Conservation (phyloP, 345 rosid species). For the Chamaenerion angustifolium region DNA sequence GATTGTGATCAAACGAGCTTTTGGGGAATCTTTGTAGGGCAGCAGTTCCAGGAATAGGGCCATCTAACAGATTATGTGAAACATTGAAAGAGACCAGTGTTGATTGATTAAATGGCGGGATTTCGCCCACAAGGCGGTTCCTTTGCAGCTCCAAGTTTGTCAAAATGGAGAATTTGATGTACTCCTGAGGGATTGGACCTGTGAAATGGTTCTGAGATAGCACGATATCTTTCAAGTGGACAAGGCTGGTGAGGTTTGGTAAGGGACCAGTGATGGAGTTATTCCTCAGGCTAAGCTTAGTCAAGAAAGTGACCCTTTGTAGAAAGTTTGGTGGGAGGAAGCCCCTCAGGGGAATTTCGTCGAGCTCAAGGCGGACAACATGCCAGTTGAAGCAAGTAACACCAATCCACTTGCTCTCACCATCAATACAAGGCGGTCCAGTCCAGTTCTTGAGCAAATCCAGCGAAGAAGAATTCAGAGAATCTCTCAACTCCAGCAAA, state of each 20-base stretch:
- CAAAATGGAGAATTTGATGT: slow-evolving; percentile 18
- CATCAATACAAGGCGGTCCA: slow-evolving; percentile 33
- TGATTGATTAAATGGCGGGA: slow-evolving; percentile 33
- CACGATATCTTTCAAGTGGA: slow-evolving; percentile 13
- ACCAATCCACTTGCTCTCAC: slow-evolving; percentile 32
- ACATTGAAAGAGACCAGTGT: slow-evolving; percentile 27
- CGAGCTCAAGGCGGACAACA: slow-evolving; percentile 29
- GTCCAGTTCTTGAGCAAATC: slow-evolving; percentile 29
- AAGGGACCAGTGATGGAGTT: slow-evolving; percentile 26
- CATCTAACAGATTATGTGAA: slow-evolving; percentile 30
- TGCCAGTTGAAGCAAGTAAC: slow-evolving; percentile 27
- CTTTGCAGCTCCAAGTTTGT: slow-evolving; percentile 25
- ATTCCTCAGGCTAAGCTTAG: slow-evolving; percentile 25
- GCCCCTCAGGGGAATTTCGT: slow-evolving; percentile 27
- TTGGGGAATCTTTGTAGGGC: slow-evolving; percentile 21
- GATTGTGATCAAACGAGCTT: slow-evolving; percentile 26
- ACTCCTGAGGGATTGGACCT: slow-evolving; percentile 22
- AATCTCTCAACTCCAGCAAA: too few species aligned
- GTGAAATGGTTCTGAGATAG: slow-evolving; percentile 30
- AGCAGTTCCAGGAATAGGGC: slow-evolving; percentile 26
- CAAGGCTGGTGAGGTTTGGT: slow-evolving; percentile 24
- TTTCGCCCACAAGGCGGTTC: slow-evolving; percentile 23
- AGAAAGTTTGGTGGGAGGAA: slow-evolving; percentile 27
- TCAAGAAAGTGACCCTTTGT: slow-evolving; percentile 24
- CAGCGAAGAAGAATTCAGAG: too few species aligned